These are phyloP conservation scores for Aspergillus conjunctus DNA, from an alignment of 495 filamentous ascomycete species.

Conservation along the genomic window DNA sequence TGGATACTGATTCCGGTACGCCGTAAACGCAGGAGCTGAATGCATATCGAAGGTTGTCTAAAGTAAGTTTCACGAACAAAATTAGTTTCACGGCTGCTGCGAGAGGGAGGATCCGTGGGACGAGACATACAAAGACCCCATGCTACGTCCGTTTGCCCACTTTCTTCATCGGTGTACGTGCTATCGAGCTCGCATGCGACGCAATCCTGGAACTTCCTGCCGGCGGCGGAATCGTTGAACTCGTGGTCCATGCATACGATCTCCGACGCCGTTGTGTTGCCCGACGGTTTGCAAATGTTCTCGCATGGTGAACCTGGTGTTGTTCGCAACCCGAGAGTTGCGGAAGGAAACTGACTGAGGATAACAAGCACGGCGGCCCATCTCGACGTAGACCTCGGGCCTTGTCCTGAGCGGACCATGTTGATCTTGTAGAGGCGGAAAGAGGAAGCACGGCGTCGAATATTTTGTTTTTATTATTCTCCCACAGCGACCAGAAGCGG, in stretches of 20 bases:
- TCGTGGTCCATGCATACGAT: conserved; percentile 57
- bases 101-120: not conserved
- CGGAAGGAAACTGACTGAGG: conserved; percentile 26
- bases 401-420: conserved; percentile 17
- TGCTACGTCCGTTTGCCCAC: conserved; percentile 56
- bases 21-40: conserved; percentile 50
- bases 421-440: conserved; percentile 2
- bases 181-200: conserved; percentile 62
- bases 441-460: not conserved
- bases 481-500: not conserved
- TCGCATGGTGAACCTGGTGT: conserved; percentile 58
- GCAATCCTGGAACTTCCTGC: conserved; percentile 58
- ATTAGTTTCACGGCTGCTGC: not conserved
- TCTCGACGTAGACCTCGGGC: conserved; percentile 18
- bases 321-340: conserved; percentile 32
- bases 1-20: conserved; percentile 37
- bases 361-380: conserved; percentile 25
- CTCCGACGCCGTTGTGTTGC: conserved; percentile 51
- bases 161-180: conserved; percentile 44
- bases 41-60: conserved; percentile 55
- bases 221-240: conserved; percentile 45
- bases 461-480: not conserved
- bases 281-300: conserved; percentile 47
- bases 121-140: conserved; percentile 60
- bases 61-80: not conserved